These are phyloP conservation scores for Coniochaeta pulveracea DNA, from an alignment of 2,329 filamentous ascomycete genomes.

Conservation along the genomic window DNA sequence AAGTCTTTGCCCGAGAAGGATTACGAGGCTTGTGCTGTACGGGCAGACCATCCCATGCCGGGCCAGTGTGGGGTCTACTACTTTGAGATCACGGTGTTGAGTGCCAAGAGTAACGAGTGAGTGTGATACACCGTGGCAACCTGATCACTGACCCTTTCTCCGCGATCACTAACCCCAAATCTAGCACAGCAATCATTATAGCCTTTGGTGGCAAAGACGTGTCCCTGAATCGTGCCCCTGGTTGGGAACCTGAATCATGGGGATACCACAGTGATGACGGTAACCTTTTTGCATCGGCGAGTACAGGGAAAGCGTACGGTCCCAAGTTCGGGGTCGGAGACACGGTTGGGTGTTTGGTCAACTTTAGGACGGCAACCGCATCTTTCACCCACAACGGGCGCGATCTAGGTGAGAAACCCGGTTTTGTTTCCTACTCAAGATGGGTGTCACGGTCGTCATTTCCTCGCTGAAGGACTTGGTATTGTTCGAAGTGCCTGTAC, in stretches of 20 bases:
- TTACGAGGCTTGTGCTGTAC: constrained; percentile 70
- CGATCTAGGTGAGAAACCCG: constrained; percentile 33
- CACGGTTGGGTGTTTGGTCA: constrained; percentile 53
- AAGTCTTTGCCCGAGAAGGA: constrained; percentile 40
- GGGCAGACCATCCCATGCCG: constrained; percentile 79
- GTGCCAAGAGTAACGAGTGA: constrained; percentile 43
- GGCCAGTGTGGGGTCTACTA: constrained; percentile 90
- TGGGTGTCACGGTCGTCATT: neutral
- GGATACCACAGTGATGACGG: constrained; percentile 62
- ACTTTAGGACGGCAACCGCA: constrained; percentile 51
- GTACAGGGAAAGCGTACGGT: constrained; percentile 44
- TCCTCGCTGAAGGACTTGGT: neutral
- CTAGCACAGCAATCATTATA: constrained; percentile 48
- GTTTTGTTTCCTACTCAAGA: neutral
- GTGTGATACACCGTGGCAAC: too few species aligned
- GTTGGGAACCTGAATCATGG: constrained; percentile 59
- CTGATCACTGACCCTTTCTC: constrained; percentile 6
- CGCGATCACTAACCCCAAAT: constrained; percentile 2
- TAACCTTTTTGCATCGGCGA: constrained; percentile 45
- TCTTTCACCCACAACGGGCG: constrained; percentile 60
- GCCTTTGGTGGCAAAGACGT: constrained; percentile 48
- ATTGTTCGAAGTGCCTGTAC: too few species aligned
- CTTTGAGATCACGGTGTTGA: constrained; percentile 56
- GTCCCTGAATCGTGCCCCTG: constrained; percentile 43
- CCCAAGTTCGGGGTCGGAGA: constrained; percentile 44